Evolutionary conservation across 768 basidiomycete genomes (phyloP), one percentile per base, ranked within the genome.

Genomic region (Pleurotus platypus): DNA sequence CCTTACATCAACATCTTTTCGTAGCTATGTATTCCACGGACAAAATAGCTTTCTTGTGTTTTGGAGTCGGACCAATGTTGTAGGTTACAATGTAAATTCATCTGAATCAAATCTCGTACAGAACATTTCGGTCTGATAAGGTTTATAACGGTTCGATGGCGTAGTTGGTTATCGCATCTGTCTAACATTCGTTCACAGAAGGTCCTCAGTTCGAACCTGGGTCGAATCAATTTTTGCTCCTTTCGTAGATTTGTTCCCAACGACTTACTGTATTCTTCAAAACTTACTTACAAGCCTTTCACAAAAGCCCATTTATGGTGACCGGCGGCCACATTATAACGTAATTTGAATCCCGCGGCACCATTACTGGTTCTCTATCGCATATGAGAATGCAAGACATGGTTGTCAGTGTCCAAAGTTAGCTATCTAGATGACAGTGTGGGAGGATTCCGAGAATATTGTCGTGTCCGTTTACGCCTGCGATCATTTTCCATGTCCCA

Each of bases 161-260:
- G 85, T 87, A 86, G 83, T 85, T 86, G 84, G 84, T 86, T 86
- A 87, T 87, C 84, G 81, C 84, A 83, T 85, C 83, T 84, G 85
- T 86, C 84, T 86, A 84, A 87, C 84, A 86, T 35, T 11, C 4
- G 30, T 35, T 35, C 84, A 84, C 84, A 84, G 84, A 83, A 83
- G 84, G 82, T 80, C 83, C 76, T 72, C 82, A 78, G 84, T 84
- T 85, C 82, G 82, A 85, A 67, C 81, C 83, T 78, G 81, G 80
- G 72, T 81, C 80, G 72, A 75, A 67, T 72, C 68, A 76, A 64
- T 65, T 57, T 61, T 47, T 35, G 30, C 30, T 35, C 30, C 30
- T 35, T 35, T 11, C 30, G 30, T 35, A 35, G 30, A 30, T 30
- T 30, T 1, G 27, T 30, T 30, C 27, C 27, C 27, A 30, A 30